Percentiles rank a stretch among this genome's conserved stretches.
Conservation (phyloP, 1,139 yeast species). For the Yamadazyma aaseri region DNA sequence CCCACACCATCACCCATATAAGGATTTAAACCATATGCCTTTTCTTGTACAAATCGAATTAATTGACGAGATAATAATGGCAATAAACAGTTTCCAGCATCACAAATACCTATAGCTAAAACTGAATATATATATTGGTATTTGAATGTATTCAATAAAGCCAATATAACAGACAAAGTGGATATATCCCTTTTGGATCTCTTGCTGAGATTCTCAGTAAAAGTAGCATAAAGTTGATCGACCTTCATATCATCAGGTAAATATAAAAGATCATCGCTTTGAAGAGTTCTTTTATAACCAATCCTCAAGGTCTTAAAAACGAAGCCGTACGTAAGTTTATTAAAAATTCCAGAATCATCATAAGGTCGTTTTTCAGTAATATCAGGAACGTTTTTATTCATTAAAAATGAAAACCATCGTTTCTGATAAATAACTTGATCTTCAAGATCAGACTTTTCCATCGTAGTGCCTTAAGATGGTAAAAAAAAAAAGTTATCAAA, state of each 20-base stretch:
- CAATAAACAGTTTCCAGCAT: conserved; percentile 22
- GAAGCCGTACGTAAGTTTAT: conserved; percentile 54
- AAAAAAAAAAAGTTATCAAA: background rate
- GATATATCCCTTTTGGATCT: conserved; percentile 32
- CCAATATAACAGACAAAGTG: conserved; percentile 14
- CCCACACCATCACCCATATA: conserved; percentile 34
- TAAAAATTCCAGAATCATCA: conserved; percentile 28
- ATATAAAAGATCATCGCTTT: conserved; percentile 59
- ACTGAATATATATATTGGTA: conserved; percentile 26
- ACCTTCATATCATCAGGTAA: conserved; percentile 56
- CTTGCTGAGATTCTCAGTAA: conserved; percentile 30
- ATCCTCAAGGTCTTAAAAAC: conserved; percentile 52
- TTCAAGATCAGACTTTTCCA: conserved; percentile 7
- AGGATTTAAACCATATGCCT: conserved; percentile 22
- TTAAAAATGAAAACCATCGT: conserved; percentile 16
- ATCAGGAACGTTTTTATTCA: conserved; percentile 41
- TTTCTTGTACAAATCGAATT: conserved; percentile 27
- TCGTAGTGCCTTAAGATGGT: conserved; percentile 1
- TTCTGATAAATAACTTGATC: conserved; percentile 17
- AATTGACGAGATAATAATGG: conserved; percentile 32
- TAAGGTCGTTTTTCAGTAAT: conserved; percentile 54
- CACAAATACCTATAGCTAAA: conserved; percentile 21
- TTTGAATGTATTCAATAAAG: conserved; percentile 30
- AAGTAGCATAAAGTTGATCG: conserved; percentile 39
- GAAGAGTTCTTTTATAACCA: conserved; percentile 68